Base-by-base conservation (phyloP, 2,329 filamentous ascomycete genomes). In the Paraconiothyrium sp. region DNA sequence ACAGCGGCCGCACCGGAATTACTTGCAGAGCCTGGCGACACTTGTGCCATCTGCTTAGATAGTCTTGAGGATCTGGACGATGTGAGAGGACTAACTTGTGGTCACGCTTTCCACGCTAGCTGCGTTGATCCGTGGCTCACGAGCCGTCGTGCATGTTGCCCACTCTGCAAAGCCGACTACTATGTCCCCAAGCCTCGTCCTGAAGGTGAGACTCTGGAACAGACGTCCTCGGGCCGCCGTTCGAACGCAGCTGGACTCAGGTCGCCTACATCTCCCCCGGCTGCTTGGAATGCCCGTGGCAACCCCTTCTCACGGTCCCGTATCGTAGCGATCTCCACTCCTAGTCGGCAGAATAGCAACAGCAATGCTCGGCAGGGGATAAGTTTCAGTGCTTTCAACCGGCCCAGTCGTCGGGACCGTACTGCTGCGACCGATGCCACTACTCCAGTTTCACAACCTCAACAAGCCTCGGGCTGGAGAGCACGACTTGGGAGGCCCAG, bases 81-180 rank as follows among this genome's bases (percentile, higher is more conserved):
- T 75, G 90, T 99, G 54, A 92, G 95, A 69, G 95, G 95, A 2
- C 82, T 99, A 63, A 93, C 92, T 4, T 99, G 95, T 74, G 95
- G 95, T n/a, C 95, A 99, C 79, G 94, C 94, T 57, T 99, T 98
- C 86, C 95, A 99, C 77, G 94, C 93, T 54, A 92, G 91, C 43
- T 99, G 95, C 76, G 88, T 99, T 52, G 95, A 99, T 71, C 95
- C 95, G 11, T 99, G 95, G 95, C 83, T 99, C 66, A 99, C 95
- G 10, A 94, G 92, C 74, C 89, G 95, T 65, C 90, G 94, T 67
- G 95, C 95, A 30, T 98, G 94, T 83, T 99, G 95, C 77, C 95
- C 95, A 6, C 89, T 99, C 7, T 99, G 95, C 84, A 99, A 99
- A 82, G 92, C 94, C 44, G 95, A 99, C 76, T 99, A 98, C 79